These are phyloP conservation scores for Paracorniculantispora psalliotae DNA, from an alignment of 2,329 filamentous ascomycete genomes.

Conservation along the genomic window DNA sequence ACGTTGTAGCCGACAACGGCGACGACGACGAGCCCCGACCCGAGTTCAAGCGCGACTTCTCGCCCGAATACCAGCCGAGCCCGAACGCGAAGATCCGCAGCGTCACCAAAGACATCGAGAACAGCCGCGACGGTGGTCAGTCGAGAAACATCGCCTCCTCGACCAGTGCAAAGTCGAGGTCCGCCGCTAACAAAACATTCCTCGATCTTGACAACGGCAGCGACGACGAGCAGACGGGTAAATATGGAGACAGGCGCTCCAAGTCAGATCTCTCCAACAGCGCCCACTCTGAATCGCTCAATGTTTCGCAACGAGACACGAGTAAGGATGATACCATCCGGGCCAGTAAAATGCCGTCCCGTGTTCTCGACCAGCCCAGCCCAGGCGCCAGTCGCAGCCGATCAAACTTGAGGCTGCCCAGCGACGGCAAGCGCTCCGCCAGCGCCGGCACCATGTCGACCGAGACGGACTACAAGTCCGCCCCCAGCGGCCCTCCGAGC, in stretches of 20 bases:
- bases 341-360: constrained; percentile 21
- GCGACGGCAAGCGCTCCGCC: constrained; percentile 33
- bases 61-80: constrained; percentile 69
- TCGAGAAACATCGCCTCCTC: constrained; percentile 31
- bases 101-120: constrained; percentile 46
- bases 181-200: constrained; percentile 39
- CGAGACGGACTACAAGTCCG: constrained; percentile 37
- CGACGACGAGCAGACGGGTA: constrained; percentile 30
- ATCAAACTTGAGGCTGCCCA: constrained; percentile 38
- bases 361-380: constrained; percentile 23
- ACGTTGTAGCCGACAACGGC: constrained; percentile 13
- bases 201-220: constrained; percentile 44
- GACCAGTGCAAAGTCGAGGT: constrained; percentile 10
- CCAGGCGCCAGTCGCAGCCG: constrained; percentile 30
- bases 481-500: constrained; percentile 31
- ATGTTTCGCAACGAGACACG: constrained; percentile 4
- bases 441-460: constrained; percentile 33
- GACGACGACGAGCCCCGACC: constrained; percentile 26
- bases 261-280: background rate
- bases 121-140: constrained; percentile 15
- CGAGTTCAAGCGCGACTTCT: constrained; percentile 56
- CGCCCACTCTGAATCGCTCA: constrained; percentile 2
- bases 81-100: constrained; percentile 65
- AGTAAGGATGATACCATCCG: constrained; percentile 26
- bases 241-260: background rate